Base-by-base conservation (phyloP, 805 yeast species). In the Lachancea sp. region DNA sequence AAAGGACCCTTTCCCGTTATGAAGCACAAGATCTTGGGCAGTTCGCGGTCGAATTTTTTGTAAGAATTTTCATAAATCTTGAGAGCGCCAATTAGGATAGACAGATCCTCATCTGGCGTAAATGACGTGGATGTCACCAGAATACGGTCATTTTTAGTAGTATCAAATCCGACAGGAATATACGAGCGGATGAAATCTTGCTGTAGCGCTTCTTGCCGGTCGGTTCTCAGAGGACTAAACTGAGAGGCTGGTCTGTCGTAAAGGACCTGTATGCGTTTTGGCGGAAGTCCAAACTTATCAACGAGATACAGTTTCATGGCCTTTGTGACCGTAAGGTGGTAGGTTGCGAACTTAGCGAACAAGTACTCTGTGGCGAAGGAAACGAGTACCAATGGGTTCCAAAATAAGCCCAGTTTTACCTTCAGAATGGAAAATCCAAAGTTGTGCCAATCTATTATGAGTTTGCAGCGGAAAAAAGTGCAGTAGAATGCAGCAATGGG, bases 1-100 rank as follows among this genome's bases (percentile, higher is more conserved):
- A 83, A 58, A 0, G 97, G 97, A 0, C 99, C 99, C 58, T 89
- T 90, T 0, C 99, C 99, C 0, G 99, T 92, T n/a, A 92, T 81
- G n/a, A 92, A 63, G 39, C 87, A 74, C 28, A 78, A 59, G 1
- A 89, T 54, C 3, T 70, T 72, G 1, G 80, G 78, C 3, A 71
- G 47, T 3, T 38, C 39, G 28, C 47, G 37, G 36, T 61, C 59
- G 9, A 51, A 48, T 16, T 46, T 47, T 8, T 38, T 25, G 18
- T 58, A 46, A 11, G 59, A 52, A 8, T 49, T 45, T 37, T 83
- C 89, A 48, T 86, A 80, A 17, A 62, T 48, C 38, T 72, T 71
- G 40, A 92, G 65, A 0, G 95, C 87, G 8, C 78, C 76, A 13
- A 90, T 64, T 13, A 92, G 63, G 26, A 84, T 62, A 18, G 66